A percentile compares a stretch with the other conserved stretches of the same genome.
phyloP scores from a whole-genome alignment of 108 stramenopile genomes.

The Pelagomonas calceolata region DNA sequence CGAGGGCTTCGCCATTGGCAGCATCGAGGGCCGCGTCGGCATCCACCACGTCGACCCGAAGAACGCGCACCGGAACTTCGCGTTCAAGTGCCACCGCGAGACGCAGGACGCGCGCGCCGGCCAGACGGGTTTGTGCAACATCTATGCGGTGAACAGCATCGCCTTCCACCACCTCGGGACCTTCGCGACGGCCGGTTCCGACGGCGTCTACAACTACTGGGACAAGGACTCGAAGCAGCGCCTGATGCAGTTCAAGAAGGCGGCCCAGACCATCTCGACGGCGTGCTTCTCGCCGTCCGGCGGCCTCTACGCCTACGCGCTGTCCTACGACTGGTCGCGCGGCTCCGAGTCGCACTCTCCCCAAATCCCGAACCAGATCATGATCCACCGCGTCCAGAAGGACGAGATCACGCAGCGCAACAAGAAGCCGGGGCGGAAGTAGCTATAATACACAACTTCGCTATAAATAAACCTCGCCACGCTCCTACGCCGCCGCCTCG shows the following conservation, averaged over 20 bases:
- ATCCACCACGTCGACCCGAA: slow-evolving; percentile 83
- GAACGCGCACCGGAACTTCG: slow-evolving; percentile 69
- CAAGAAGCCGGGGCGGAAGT: slow-evolving; percentile 30
- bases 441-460: background rate
- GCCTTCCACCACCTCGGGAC: slow-evolving; percentile 78
- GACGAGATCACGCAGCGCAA: slow-evolving; percentile 79
- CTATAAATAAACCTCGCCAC: too few species aligned
- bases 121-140: background rate
- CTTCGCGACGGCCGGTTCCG: slow-evolving; percentile 76
- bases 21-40: slow-evolving; percentile 90
- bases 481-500: too few species aligned
- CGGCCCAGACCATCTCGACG: slow-evolving; percentile 56
- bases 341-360: slow-evolving; percentile 54
- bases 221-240: slow-evolving; percentile 86
- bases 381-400: slow-evolving; percentile 58
- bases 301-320: slow-evolving; percentile 77
- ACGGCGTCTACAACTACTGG: slow-evolving; percentile 91
- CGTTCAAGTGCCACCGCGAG: slow-evolving; percentile 87
- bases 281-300: slow-evolving; percentile 75
- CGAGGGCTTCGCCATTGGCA: slow-evolving; percentile 83
- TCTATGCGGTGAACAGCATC: slow-evolving; percentile 77
- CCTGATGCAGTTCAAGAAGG: slow-evolving; percentile 62
- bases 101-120: slow-evolving; percentile 10
- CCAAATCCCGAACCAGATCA: slow-evolving; percentile 51
- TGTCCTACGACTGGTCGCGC: slow-evolving; percentile 83